A percentile compares a stretch with the other conserved stretches of the same genome.
Evolutionary conservation across 2,329 filamentous ascomycete species (phyloP).

Genomic region (Beauveria varroae): DNA sequence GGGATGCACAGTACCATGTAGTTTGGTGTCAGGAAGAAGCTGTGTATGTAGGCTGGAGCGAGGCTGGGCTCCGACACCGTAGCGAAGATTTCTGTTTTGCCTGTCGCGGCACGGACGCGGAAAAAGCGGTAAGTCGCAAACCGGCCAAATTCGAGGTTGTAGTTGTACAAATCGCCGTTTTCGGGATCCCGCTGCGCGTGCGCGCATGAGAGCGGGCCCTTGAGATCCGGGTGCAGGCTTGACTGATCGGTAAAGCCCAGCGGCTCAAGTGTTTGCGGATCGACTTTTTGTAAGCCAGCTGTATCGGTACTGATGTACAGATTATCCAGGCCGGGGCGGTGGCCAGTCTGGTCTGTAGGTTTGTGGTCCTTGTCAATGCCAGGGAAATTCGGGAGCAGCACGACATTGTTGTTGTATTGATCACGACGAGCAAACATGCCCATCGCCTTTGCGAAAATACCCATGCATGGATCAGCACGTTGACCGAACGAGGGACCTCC

Average conservation of each 20-base stretch:
- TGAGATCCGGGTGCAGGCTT: conserved; percentile 58
- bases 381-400: conserved; percentile 57
- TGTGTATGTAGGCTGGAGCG: conserved; percentile 70
- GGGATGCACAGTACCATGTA: conserved; percentile 70
- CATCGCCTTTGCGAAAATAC: conserved; percentile 65
- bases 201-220: conserved; percentile 58
- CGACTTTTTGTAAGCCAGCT: conserved; percentile 49
- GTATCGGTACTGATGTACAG: conserved; percentile 53
- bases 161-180: conserved; percentile 75
- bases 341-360: conserved; percentile 20
- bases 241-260: conserved; percentile 54
- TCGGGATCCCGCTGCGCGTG: conserved; percentile 65
- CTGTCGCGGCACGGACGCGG: conserved; percentile 51
- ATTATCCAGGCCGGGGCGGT: conserved; percentile 33
- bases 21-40: conserved; percentile 64
- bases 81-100: conserved; percentile 63
- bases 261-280: conserved; percentile 66
- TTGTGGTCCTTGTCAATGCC: conserved; percentile 32
- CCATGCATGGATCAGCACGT: conserved; percentile 65
- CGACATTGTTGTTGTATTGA: conserved; percentile 54
- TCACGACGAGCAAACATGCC: conserved; percentile 40
- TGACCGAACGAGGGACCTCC: conserved; percentile 60
- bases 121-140: conserved; percentile 62
- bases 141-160: conserved; percentile 60
- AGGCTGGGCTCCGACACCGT: conserved; percentile 45